Percentiles rank a stretch among this genome's conserved stretches.
These are phyloP conservation scores for Kokia cookei DNA, from an alignment of 441 rosid genomes.

Conservation along the genomic window DNA sequence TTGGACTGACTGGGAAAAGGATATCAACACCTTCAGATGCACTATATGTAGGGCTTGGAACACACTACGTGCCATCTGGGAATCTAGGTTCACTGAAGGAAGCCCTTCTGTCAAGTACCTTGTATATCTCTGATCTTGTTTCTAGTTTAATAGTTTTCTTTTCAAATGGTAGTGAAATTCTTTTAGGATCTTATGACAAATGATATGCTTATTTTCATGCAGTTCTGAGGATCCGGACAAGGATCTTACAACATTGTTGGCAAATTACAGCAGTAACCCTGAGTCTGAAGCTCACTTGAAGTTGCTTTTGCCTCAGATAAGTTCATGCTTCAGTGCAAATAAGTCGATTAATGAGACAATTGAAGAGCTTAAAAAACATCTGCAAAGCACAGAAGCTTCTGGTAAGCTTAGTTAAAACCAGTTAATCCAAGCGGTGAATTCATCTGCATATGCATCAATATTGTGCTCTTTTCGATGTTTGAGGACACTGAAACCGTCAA, in stretches of 20 bases:
- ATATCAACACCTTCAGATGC: slow-evolving; percentile 86
- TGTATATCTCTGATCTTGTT: slow-evolving; percentile 35
- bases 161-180: background rate
- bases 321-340: slow-evolving; percentile 52
- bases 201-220: slow-evolving; percentile 12
- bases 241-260: slow-evolving; percentile 50
- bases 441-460: background rate
- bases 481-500: background rate
- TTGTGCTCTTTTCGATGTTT: background rate
- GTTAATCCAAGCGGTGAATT: background rate
- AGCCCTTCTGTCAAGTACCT: slow-evolving; percentile 47
- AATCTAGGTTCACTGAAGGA: slow-evolving; percentile 60
- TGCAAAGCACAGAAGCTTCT: slow-evolving; percentile 52
- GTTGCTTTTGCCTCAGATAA: slow-evolving; percentile 65
- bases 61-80: slow-evolving; percentile 79
- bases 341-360: slow-evolving; percentile 64
- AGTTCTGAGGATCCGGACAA: slow-evolving; percentile 71
- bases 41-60: slow-evolving; percentile 72
- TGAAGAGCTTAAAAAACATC: slow-evolving; percentile 61
- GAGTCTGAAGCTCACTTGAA: slow-evolving; percentile 70
- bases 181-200: background rate
- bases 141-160: background rate
- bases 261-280: slow-evolving; percentile 51
- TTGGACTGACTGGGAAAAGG: slow-evolving; percentile 90
- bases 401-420: slow-evolving; percentile 32